Percentiles rank a stretch among this genome's conserved stretches.
phyloP scores from a whole-genome alignment of 495 filamentous ascomycete species.

The Extremus antarcticus region DNA sequence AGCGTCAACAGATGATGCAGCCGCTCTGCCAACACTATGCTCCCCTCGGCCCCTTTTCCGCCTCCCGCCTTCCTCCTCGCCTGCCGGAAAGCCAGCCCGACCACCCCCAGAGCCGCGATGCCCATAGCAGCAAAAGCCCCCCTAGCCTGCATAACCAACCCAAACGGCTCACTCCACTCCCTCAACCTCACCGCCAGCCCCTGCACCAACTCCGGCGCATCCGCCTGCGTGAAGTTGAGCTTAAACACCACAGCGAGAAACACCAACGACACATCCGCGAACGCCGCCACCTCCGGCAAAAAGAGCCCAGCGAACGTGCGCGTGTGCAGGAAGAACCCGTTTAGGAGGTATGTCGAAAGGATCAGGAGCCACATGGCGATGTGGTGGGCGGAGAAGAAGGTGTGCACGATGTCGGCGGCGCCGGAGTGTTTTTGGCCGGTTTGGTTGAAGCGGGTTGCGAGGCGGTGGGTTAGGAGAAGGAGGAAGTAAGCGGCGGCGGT shows the following conservation, averaged over 20 bases:
- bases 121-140: constrained; percentile 23
- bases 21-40: constrained; percentile 21
- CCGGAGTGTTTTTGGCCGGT: constrained; percentile 92
- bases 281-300: constrained; percentile 1
- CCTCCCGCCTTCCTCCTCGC: neutral
- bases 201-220: constrained; percentile 72
- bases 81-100: neutral
- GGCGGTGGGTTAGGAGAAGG: constrained; percentile 38
- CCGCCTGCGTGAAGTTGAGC: constrained; percentile 65
- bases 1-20: constrained; percentile 62
- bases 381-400: constrained; percentile 50
- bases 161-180: constrained; percentile 17
- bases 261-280: constrained; percentile 23
- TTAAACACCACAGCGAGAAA: constrained; percentile 69
- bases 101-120: constrained; percentile 7
- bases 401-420: constrained; percentile 69
- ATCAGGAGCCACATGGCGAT: constrained; percentile 66
- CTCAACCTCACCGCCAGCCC: constrained; percentile 32
- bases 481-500: constrained; percentile 27
- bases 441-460: constrained; percentile 80
- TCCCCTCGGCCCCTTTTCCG: neutral
- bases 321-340: constrained; percentile 17
- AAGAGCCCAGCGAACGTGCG: constrained; percentile 11
- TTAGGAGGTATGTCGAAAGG: constrained; percentile 52
- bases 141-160: constrained; percentile 25